phyloP scores from a whole-genome alignment of 169 alveolate species.

The Cryptosporidium ubiquitum region DNA sequence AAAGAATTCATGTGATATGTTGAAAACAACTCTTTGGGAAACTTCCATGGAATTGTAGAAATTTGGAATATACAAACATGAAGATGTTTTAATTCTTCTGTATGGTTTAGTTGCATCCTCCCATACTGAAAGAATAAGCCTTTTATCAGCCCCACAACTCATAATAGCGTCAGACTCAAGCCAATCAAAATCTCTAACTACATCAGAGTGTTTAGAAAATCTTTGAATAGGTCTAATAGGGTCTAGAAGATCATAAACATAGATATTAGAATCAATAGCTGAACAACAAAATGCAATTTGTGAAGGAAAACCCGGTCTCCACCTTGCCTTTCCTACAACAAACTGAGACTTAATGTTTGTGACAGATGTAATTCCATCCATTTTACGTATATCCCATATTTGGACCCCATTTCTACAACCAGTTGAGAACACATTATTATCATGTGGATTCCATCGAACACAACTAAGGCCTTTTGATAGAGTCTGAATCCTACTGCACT shows the following conservation, averaged over 20 bases:
- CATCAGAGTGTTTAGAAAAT: slow-evolving; percentile 54
- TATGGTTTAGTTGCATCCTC: slow-evolving; percentile 9
- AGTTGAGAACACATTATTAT: slow-evolving; percentile 41
- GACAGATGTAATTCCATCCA: slow-evolving; percentile 42
- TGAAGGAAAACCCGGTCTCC: slow-evolving; percentile 67
- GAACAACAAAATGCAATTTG: slow-evolving; percentile 66
- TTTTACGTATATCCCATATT: slow-evolving; percentile 61
- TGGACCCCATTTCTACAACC: slow-evolving; percentile 63
- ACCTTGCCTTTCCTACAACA: slow-evolving; percentile 46
- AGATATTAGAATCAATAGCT: slow-evolving; percentile 52
- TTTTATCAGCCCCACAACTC: slow-evolving; percentile 58
- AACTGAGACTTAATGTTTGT: slow-evolving; percentile 29
- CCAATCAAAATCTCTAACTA: slow-evolving; percentile 72
- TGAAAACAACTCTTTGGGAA: slow-evolving; percentile 41
- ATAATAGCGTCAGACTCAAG: slow-evolving; percentile 53
- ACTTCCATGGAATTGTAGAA: background rate
- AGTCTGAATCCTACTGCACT: slow-evolving; percentile 24
- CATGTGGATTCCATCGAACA: slow-evolving; percentile 68
- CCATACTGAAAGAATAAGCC: slow-evolving; percentile 40
- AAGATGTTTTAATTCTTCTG: background rate
- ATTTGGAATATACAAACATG: slow-evolving; percentile 15
- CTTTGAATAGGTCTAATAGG: slow-evolving; percentile 49
- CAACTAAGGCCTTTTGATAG: slow-evolving; percentile 42
- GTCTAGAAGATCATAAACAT: slow-evolving; percentile 31
- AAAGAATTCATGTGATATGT: slow-evolving; percentile 28